These are phyloP conservation scores for Hippophae gyantsensis DNA, from an alignment of 306 rosid genomes.

Conservation along the genomic window DNA sequence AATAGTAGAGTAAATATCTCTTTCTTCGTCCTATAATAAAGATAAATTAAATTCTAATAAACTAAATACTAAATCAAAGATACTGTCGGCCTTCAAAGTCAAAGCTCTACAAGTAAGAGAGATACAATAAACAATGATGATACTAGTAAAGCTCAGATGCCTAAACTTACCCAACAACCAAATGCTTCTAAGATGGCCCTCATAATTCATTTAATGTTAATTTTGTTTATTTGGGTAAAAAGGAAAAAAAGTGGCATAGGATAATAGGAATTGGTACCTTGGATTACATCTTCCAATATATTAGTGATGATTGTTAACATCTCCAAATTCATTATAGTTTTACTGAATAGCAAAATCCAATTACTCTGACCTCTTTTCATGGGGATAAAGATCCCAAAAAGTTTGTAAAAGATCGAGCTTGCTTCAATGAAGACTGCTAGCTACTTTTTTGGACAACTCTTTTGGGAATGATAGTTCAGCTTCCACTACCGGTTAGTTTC, in stretches of 20 bases:
- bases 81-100: constrained; percentile 26
- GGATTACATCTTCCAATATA: too few species aligned
- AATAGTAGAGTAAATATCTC: too few species aligned
- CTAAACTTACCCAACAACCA: background rate
- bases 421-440: constrained; percentile 23
- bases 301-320: too few species aligned
- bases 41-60: too few species aligned
- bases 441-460: constrained; percentile 10
- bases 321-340: background rate
- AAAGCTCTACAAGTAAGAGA: constrained; percentile 30
- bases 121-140: constrained; percentile 30
- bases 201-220: background rate
- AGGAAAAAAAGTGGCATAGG: too few species aligned
- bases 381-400: constrained; percentile 27
- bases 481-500: constrained; percentile 43
- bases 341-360: background rate
- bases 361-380: constrained; percentile 23
- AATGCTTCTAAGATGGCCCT: constrained; percentile 21
- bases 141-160: constrained; percentile 5
- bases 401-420: constrained; percentile 25
- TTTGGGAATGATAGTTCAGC: constrained; percentile 31
- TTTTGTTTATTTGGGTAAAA: constrained; percentile 13
- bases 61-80: constrained; percentile 12
- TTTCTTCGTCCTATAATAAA: too few species aligned
- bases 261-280: too few species aligned